Evolutionary conservation across 495 filamentous ascomycete genomes (phyloP).

Genomic region (Oleoguttula mirabilis): DNA sequence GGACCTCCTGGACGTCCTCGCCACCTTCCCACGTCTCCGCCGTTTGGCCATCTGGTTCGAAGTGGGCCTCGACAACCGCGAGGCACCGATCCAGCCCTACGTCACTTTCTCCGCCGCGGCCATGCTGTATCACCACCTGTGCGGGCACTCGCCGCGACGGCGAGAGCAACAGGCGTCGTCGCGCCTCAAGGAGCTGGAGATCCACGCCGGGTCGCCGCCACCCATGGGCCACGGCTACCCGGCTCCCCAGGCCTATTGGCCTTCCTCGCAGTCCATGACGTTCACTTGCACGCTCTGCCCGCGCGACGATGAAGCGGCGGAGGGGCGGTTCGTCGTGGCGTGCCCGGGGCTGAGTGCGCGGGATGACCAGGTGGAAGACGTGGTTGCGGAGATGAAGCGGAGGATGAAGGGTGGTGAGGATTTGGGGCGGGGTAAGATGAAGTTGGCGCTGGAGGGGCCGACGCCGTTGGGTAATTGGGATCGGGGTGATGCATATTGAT

Average conservation of each 20-base stretch:
- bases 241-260: background rate
- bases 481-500: no score
- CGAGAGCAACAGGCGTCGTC: background rate
- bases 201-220: background rate
- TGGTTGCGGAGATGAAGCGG: background rate
- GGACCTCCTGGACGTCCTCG: background rate
- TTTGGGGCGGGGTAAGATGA: background rate
- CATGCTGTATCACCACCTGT: background rate
- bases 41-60: background rate
- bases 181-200: background rate
- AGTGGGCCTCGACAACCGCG: background rate
- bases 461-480: background rate
- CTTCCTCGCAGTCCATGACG: background rate
- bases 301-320: background rate
- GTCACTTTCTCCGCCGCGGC: background rate
- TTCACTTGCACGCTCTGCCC: background rate
- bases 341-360: background rate
- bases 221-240: background rate
- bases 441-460: background rate
- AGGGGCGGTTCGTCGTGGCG: background rate
- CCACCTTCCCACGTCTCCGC: background rate
- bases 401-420: background rate
- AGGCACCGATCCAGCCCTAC: background rate
- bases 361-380: background rate
- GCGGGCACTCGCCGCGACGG: background rate